Evolutionary conservation across 805 yeast genomes (phyloP).

Genomic region (Candida krabiensis): DNA sequence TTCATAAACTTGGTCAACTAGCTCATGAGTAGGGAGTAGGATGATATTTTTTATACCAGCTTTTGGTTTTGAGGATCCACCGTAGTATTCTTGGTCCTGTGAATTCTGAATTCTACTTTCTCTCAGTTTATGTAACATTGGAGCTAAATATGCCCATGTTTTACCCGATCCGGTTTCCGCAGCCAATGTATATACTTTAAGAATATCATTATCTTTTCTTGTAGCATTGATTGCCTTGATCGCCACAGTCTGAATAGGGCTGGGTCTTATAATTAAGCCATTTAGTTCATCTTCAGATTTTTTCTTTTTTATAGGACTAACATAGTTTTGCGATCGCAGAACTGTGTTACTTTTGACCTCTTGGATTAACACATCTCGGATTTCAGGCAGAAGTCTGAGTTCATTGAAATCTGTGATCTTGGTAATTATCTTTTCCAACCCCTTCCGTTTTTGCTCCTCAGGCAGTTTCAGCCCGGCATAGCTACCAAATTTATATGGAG

Average conservation of each 20-base stretch:
- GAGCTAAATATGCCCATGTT: slow-evolving; percentile 87
- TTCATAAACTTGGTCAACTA: slow-evolving; percentile 74
- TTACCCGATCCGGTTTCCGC: slow-evolving; percentile 98
- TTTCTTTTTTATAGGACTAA: slow-evolving; percentile 27
- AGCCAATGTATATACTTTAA: slow-evolving; percentile 75
- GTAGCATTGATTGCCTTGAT: slow-evolving; percentile 54
- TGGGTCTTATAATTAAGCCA: slow-evolving; percentile 50
- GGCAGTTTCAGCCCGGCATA: slow-evolving; percentile 48
- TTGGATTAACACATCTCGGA: slow-evolving; percentile 57
- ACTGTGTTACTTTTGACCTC: slow-evolving; percentile 52
- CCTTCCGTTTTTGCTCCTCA: slow-evolving; percentile 32
- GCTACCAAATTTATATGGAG: slow-evolving; percentile 45
- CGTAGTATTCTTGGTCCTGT: slow-evolving; percentile 34
- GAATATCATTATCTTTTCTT: slow-evolving; percentile 32
- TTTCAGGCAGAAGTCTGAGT: slow-evolving; percentile 63
- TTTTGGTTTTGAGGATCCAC: slow-evolving; percentile 24
- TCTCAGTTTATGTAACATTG: slow-evolving; percentile 66
- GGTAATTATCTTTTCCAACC: slow-evolving; percentile 39
- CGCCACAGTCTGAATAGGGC: slow-evolving; percentile 83
- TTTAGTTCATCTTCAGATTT: slow-evolving; percentile 34
- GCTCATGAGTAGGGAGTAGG: slow-evolving; percentile 87
- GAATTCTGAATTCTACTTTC: slow-evolving; percentile 48
- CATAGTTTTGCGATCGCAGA: slow-evolving; percentile 34
- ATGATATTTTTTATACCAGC: slow-evolving; percentile 67
- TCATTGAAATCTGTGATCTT: slow-evolving; percentile 66